A percentile compares a stretch with the other conserved stretches of the same genome.
Evolutionary conservation across 495 filamentous ascomycete genomes (phyloP).

Genomic region (Hypoxylon subgilvum): DNA sequence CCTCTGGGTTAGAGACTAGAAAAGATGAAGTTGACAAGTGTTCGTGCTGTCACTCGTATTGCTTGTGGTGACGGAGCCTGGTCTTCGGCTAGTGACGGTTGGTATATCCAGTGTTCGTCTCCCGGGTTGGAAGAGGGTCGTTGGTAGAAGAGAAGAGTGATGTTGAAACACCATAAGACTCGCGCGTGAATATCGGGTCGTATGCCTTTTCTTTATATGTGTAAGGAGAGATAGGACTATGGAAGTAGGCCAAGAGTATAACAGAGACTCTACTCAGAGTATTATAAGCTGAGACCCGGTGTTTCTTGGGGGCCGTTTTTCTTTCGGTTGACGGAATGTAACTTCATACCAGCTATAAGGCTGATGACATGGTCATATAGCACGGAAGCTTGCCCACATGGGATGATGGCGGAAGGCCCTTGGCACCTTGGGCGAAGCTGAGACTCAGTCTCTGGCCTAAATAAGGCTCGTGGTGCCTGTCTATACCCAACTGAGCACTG

Average conservation of each 20-base stretch:
- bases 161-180: background rate
- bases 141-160: constrained; percentile 1
- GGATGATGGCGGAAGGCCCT: constrained; percentile 4
- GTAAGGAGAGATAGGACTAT: background rate
- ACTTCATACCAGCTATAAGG: constrained; percentile 29
- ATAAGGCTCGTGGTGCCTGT: constrained; percentile 23
- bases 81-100: background rate
- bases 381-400: constrained; percentile 8
- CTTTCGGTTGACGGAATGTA: constrained; percentile 18
- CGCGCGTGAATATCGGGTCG: background rate
- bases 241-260: background rate
- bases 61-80: background rate
- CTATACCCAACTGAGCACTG: constrained; percentile 12
- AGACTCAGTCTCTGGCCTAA: constrained; percentile 4
- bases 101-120: background rate
- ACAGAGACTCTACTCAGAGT: background rate
- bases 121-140: background rate
- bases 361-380: constrained; percentile 26
- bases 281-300: background rate
- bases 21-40: background rate
- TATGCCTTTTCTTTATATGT: constrained; percentile 5
- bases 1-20: background rate
- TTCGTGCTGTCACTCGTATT: background rate
- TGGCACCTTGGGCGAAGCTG: constrained; percentile 23
- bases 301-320: constrained; percentile 30